Conservation (phyloP, 352 stramenopile genomes). For the Pythium biforme region DNA sequence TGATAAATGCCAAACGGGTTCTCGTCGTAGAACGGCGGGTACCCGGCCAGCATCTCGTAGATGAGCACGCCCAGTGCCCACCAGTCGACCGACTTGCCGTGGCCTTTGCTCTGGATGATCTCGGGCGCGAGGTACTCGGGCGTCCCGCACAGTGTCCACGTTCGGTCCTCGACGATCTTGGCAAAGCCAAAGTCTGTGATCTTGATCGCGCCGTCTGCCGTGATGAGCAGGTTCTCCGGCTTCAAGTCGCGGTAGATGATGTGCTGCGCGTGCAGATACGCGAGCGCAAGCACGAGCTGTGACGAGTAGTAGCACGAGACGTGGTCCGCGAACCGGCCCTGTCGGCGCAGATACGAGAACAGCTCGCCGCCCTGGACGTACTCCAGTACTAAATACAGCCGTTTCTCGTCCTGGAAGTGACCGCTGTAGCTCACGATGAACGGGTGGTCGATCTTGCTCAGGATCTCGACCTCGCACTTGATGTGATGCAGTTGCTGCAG, state of each 20-base stretch:
- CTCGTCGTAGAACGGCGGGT: constrained; percentile 89
- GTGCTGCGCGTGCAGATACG: constrained; percentile 92
- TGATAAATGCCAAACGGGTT: constrained; percentile 94
- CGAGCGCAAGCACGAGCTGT: constrained; percentile 77
- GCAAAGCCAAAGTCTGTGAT: constrained; percentile 86
- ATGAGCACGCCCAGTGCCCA: constrained; percentile 80
- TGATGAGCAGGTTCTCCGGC: constrained; percentile 93
- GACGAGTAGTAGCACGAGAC: constrained; percentile 82
- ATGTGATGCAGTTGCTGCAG: constrained; percentile 92
- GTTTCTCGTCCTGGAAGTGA: constrained; percentile 94
- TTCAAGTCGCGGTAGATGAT: constrained; percentile 95
- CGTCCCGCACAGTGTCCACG: constrained; percentile 85
- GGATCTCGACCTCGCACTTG: constrained; percentile 98
- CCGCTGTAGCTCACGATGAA: constrained; percentile 96
- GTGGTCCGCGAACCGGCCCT: constrained; percentile 76
- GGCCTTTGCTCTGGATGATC: constrained; percentile 82
- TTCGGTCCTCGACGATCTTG: constrained; percentile 81
- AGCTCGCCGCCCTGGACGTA: constrained; percentile 97
- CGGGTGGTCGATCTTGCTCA: constrained; percentile 95
- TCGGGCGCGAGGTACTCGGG: constrained; percentile 85
- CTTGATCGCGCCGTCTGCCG: constrained; percentile 84
- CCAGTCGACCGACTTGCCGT: constrained; percentile 80
- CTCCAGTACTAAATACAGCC: constrained; percentile 98
- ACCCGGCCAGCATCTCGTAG: constrained; percentile 75
- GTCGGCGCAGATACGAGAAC: constrained; percentile 85